phyloP scores from a whole-genome alignment of 768 basidiomycete genomes.

The Tylopilus subfusipes region DNA sequence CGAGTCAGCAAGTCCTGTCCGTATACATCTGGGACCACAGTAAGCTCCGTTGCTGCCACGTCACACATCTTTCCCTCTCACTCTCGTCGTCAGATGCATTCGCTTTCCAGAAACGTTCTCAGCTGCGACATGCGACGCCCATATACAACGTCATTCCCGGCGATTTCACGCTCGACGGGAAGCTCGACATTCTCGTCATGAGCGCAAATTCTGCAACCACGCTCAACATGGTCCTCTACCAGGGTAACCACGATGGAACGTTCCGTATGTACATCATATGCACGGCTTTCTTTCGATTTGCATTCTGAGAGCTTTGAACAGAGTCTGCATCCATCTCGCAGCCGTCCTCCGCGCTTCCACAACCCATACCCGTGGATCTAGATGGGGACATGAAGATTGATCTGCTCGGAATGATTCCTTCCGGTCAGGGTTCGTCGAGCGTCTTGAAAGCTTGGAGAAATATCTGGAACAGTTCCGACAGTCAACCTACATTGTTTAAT shows the following conservation, averaged over 20 bases:
- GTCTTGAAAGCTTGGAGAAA: constrained; percentile 77
- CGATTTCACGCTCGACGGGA: constrained; percentile 91
- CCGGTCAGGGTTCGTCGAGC: constrained; percentile 32
- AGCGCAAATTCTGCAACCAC: constrained; percentile 50
- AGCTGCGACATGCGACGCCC: constrained; percentile 51
- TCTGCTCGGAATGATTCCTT: constrained; percentile 64
- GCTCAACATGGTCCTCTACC: constrained; percentile 69
- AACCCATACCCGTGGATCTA: constrained; percentile 84
- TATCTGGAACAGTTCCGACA: constrained; percentile 60
- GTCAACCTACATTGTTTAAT: constrained; percentile 54
- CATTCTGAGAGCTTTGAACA: neutral
- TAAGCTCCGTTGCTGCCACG: constrained; percentile 29
- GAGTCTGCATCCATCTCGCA: constrained; percentile 43
- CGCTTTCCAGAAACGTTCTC: constrained; percentile 45
- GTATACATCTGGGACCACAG: constrained; percentile 83
- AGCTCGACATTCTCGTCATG: constrained; percentile 89
- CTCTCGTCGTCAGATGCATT: constrained; percentile 49
- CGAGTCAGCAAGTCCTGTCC: constrained; percentile 74
- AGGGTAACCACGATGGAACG: constrained; percentile 56
- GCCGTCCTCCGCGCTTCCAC: constrained; percentile 63
- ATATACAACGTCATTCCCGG: constrained; percentile 86
- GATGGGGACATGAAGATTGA: constrained; percentile 90
- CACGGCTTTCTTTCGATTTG: neutral
- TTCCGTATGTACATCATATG: constrained; percentile 51
- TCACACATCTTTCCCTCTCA: constrained; percentile 3